Evolutionary conservation across 2,329 filamentous ascomycete genomes (phyloP), one percentile per base, ranked within the genome.

Genomic region (Biscogniauxia mediterranea): DNA sequence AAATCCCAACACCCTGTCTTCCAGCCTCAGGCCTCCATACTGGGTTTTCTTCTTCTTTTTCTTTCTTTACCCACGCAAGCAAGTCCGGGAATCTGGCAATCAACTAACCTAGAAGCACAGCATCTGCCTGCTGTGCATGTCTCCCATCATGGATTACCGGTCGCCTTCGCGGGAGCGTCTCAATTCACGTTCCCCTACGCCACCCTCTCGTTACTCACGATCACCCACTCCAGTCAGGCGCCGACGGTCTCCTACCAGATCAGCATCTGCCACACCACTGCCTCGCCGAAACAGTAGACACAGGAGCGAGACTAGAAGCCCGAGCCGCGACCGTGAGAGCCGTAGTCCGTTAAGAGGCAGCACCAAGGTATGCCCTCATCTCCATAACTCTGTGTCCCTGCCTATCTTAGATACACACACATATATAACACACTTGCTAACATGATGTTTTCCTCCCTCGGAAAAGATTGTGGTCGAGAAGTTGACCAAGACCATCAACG

Each of bases 401-500:
- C 32, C 54, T 6, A 4, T 32, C 7, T 32, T 32, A 13, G 7
- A 9, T 15, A 26, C 25, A 15, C 19, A 42, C 11, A 5, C 5
- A 23, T 9, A 46, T 13, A 3, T 5, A n/a, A 46, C 9, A 2
- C 46, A 21, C 3, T n/a, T 60, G 52, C 57, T 60, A 54, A 65
- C 51, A 21, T 49, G 26, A 59, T 17, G 28, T 6, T 13, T 32
- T 51, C 3, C 55, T n/a, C 46, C 13, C 19, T 3, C 5, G 13
- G 25, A 50, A 11, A 70, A 97, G 91, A 93, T 99, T 73, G 92
- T 99, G 19, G 90, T 99, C 54, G 95, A 99, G 77, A 93, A 96
- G 65, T 83, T 99, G 71, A 96, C 94, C 3, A 97, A 96, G 76
- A 98, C 97, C 71, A 89, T 99, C 69, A 96, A 91, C 61, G 91